These are phyloP conservation scores for Colletotrichum sp. DNA, from an alignment of 2,329 filamentous ascomycete species.

Conservation along the genomic window DNA sequence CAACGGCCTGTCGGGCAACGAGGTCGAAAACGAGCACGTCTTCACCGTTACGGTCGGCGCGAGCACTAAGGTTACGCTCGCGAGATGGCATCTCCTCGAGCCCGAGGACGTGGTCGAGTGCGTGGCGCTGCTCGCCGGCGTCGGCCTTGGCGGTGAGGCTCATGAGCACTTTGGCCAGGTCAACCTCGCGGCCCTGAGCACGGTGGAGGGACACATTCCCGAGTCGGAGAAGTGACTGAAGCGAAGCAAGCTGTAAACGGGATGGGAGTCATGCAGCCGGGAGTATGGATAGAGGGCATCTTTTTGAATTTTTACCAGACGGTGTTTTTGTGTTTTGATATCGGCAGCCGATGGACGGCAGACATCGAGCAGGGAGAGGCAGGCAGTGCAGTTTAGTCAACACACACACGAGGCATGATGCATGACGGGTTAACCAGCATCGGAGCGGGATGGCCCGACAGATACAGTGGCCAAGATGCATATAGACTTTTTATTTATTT, in stretches of 20 bases:
- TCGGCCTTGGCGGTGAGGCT: slow-evolving; percentile 42
- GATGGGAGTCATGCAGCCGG: slow-evolving; percentile 12
- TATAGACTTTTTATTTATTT: slow-evolving; percentile 9
- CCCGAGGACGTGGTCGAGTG: slow-evolving; percentile 84
- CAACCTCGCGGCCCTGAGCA: slow-evolving; percentile 60
- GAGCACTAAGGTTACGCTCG: slow-evolving; percentile 89
- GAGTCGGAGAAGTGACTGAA: slow-evolving; percentile 14
- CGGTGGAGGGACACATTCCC: slow-evolving; percentile 59
- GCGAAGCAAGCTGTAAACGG: background rate
- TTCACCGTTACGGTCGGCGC: slow-evolving; percentile 93
- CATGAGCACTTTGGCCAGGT: slow-evolving; percentile 54
- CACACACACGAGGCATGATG: slow-evolving; percentile 16
- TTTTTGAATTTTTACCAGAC: background rate
- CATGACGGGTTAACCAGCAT: slow-evolving; percentile 10
- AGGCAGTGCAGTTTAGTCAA: background rate
- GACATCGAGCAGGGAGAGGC: background rate
- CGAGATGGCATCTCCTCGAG: slow-evolving; percentile 88
- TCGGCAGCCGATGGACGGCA: slow-evolving; percentile 2
- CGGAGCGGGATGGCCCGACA: slow-evolving; percentile 8
- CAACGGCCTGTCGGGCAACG: slow-evolving; percentile 59
- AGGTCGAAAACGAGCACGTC: slow-evolving; percentile 68
- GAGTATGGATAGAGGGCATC: slow-evolving; percentile 16
- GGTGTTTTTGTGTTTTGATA: background rate
- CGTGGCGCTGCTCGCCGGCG: slow-evolving; percentile 60
- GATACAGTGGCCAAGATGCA: slow-evolving; percentile 15